These are phyloP conservation scores for Scytalidium lignicola DNA, from an alignment of 2,329 filamentous ascomycete species.

Conservation along the genomic window DNA sequence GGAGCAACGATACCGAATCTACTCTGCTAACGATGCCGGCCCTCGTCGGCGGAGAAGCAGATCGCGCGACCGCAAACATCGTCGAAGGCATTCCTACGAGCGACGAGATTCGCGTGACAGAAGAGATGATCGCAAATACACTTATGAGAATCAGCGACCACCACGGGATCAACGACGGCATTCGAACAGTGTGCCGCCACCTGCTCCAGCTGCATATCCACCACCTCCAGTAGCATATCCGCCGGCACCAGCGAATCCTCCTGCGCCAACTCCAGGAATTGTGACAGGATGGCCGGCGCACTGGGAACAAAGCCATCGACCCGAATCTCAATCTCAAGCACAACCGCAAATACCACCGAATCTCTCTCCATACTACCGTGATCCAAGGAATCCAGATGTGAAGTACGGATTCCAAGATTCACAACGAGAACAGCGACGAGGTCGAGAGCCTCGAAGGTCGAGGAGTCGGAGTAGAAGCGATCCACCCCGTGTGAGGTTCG, in stretches of 20 bases:
- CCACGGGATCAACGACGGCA: not conserved
- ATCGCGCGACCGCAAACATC: conserved; percentile 4
- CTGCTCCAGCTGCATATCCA: not conserved
- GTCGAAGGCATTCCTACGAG: not conserved
- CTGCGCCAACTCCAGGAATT: not conserved
- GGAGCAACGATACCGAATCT: conserved; percentile 19
- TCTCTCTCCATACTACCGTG: not conserved
- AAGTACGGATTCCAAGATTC: conserved; percentile 4
- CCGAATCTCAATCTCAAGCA: not conserved
- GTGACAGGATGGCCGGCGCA: conserved; percentile 18
- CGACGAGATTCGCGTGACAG: conserved; percentile 3
- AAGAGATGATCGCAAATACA: conserved; percentile 2
- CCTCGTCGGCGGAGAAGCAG: conserved; percentile 8
- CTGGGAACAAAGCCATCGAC: conserved; percentile 13
- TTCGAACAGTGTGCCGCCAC: not conserved
- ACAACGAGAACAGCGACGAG: not conserved
- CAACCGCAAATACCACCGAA: not conserved
- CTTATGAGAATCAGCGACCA: not conserved
- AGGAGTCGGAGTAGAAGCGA: conserved; percentile 34
- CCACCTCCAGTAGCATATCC: not conserved
- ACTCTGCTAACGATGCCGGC: conserved; percentile 9
- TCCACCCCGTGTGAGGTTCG: conserved; percentile 70
- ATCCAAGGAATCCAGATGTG: not conserved
- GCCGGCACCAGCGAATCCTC: conserved; percentile 5
- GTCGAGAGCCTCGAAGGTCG: not conserved